Evolutionary conservation across 306 rosid genomes (phyloP).

Genomic region (Acacia melanoxylon): DNA sequence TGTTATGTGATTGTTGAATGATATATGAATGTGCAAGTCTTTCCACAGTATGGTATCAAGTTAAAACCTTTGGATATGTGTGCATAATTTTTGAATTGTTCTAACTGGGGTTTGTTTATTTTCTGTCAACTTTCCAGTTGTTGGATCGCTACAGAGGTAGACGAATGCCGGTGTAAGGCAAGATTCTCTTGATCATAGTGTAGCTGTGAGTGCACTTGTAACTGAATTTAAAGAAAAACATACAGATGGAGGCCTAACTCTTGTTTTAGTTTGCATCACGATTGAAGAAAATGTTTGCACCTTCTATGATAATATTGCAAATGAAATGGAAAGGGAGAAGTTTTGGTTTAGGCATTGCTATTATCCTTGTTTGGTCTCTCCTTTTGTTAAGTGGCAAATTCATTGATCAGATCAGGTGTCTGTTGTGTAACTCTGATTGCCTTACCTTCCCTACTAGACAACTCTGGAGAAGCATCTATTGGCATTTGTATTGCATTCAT

Average conservation of each 20-base stretch:
- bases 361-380: slow-evolving; percentile 11
- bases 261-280: slow-evolving; percentile 18
- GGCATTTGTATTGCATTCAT: not conserved
- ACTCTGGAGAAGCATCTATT: slow-evolving; percentile 8
- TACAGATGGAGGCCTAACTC: slow-evolving; percentile 38
- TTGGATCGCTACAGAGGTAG: slow-evolving; percentile 80
- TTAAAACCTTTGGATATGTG: slow-evolving; percentile 10
- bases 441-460: not conserved
- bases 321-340: slow-evolving; percentile 17
- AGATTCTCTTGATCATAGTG: slow-evolving; percentile 27
- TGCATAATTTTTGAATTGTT: slow-evolving; percentile 8
- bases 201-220: slow-evolving; percentile 39
- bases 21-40: not conserved
- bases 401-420: slow-evolving; percentile 27
- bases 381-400: slow-evolving; percentile 17
- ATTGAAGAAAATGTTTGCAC: slow-evolving; percentile 34
- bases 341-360: slow-evolving; percentile 26
- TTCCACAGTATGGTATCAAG: slow-evolving; percentile 3
- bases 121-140: slow-evolving; percentile 57
- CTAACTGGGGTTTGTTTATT: not conserved
- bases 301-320: slow-evolving; percentile 19
- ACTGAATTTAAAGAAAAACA: slow-evolving; percentile 56
- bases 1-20: not conserved
- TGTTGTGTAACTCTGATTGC: not conserved
- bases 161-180: slow-evolving; percentile 81